Conservation (phyloP, 148 eudicot species). For the Arctostaphylos glauca region DNA sequence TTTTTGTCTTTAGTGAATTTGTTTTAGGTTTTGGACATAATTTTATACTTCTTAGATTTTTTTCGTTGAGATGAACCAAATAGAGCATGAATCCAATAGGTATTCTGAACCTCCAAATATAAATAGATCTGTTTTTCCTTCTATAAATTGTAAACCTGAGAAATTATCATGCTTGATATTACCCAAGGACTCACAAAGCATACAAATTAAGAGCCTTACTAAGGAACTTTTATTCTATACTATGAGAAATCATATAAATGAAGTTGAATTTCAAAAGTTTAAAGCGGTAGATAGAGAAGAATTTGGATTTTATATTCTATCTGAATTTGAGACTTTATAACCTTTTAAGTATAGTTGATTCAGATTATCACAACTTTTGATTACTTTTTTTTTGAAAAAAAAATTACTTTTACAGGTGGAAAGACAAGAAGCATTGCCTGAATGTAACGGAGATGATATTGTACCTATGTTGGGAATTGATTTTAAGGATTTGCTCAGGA, state of each 20-base stretch:
- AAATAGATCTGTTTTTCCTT: conserved; percentile 56
- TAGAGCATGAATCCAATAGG: conserved; percentile 45
- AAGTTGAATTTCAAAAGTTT: neutral
- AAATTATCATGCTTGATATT: conserved; percentile 53
- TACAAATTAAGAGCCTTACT: conserved; percentile 79
- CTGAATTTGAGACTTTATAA: neutral
- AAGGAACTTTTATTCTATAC: conserved; percentile 47
- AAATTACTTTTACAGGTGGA: too few relatives aligned
- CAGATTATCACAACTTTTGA: too few relatives aligned
- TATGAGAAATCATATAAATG: neutral
- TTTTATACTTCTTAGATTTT: too few relatives aligned
- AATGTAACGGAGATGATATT: too few relatives aligned
- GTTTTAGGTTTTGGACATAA: too few relatives aligned
- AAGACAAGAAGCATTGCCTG: too few relatives aligned
- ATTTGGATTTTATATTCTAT: neutral
- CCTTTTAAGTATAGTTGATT: too few relatives aligned
- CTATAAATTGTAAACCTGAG: conserved; percentile 59
- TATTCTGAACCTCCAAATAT: conserved; percentile 59
- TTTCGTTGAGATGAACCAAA: too few relatives aligned
- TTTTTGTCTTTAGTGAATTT: too few relatives aligned
- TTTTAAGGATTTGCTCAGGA: too few relatives aligned
- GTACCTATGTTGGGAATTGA: too few relatives aligned
- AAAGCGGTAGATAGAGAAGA: neutral
- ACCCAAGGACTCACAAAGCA: conserved; percentile 58
- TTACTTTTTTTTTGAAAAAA: too few relatives aligned